Base-by-base conservation (phyloP, 257 asterid species). In the Scutellaria baicalensis region DNA sequence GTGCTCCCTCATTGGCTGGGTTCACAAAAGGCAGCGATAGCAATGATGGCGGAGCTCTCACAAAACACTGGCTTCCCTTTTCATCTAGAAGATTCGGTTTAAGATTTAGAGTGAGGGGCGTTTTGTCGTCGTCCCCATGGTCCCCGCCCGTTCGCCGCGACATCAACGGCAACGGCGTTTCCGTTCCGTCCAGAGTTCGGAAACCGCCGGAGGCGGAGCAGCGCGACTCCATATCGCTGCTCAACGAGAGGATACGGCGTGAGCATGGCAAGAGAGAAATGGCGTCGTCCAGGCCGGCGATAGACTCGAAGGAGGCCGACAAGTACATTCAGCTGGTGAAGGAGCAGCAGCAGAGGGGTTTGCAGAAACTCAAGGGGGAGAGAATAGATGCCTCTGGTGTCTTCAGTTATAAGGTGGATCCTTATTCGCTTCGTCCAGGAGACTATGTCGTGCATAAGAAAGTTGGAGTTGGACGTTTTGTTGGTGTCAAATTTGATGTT, bases 401-500 rank as follows among this genome's bases (percentile, higher is more conserved):
- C 66, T 80, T 86, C 66, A 79, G 81, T 68, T 87, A 83, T 71
- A 93, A 88, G 86, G 98, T 93, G 51, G 94, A 93, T 67, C 98
- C 98, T 49, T 87, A 90, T 71, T 76, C 89, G 67, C 95, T 93
- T 73, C 84, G 84, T 20, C 48, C 88, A 6, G 97, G 98, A 0
- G 98, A 93, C 65, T 90, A 88, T 60, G 95, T 93, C 40, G 98
- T 93, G 68, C 98, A 93, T 77, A 93, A 84, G 81, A 93, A 87
- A 80, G 93, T 88, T 21, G 98, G 98, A 44, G 63, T 93, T 18
- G 98, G 97, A 39, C 83, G 93, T 44, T 93, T 93, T 79, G 89
- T 83, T 11, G 84, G 88, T 54, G 81, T 93, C 58, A 89, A 92
- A 75, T 88, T 71, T 64, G 97, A 92, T 77, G 86, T 87, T 36